These are phyloP conservation scores for Acarospora socialis DNA, from an alignment of 2,329 filamentous ascomycete genomes.

Conservation along the genomic window DNA sequence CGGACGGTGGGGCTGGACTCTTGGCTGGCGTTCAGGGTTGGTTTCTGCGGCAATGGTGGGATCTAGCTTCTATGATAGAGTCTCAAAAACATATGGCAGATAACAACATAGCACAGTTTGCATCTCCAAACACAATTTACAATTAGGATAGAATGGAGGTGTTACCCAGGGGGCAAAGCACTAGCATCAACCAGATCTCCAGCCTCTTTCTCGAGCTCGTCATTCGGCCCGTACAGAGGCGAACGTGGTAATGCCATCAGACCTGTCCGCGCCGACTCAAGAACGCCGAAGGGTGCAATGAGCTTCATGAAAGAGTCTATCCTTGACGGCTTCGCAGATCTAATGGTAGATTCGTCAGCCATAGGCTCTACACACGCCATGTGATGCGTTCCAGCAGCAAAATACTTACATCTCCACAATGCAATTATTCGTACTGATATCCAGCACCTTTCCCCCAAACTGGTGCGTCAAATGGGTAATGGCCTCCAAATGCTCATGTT, in stretches of 20 bases:
- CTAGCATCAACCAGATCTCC: slow-evolving; percentile 91
- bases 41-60: no score
- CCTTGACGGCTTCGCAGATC: slow-evolving; percentile 79
- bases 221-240: slow-evolving; percentile 61
- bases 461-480: slow-evolving; percentile 96
- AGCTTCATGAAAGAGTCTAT: slow-evolving; percentile 98
- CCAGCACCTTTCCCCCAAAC: slow-evolving; percentile 91
- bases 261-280: slow-evolving; percentile 89
- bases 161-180: slow-evolving; percentile 78
- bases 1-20: no score
- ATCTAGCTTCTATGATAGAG: no score
- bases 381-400: not conserved
- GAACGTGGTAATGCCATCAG: slow-evolving; percentile 94
- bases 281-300: slow-evolving; percentile 82
- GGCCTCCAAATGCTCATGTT: slow-evolving; percentile 91
- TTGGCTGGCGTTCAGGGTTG: no score
- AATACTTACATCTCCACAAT: slow-evolving; percentile 82
- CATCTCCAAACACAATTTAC: no score
- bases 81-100: no score
- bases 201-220: slow-evolving; percentile 70
- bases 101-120: no score
- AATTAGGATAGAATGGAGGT: no score
- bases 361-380: slow-evolving; percentile 3
- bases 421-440: slow-evolving; percentile 97
- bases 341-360: slow-evolving; percentile 22